Conservation (phyloP, 1,139 yeast genomes). For the Lodderomyces beijingensis region DNA sequence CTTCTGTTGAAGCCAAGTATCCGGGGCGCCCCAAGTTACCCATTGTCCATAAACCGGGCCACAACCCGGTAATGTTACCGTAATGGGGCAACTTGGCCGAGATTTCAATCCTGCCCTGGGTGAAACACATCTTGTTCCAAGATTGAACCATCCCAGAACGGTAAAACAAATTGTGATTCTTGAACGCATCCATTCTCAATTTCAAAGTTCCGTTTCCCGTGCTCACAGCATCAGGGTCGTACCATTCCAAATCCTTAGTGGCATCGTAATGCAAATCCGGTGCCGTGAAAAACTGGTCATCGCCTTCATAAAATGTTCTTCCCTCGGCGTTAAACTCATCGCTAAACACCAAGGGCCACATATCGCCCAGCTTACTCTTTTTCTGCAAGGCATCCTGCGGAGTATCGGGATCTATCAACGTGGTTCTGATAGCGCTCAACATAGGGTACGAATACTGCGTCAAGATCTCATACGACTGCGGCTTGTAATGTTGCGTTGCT, state of each 20-base stretch:
- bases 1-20: conserved; percentile 71
- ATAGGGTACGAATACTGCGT: conserved; percentile 57
- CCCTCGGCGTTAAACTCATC: conserved; percentile 85
- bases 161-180: conserved; percentile 67
- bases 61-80: conserved; percentile 69
- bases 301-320: conserved; percentile 76
- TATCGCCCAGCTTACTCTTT: conserved; percentile 48
- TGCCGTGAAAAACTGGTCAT: conserved; percentile 80
- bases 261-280: conserved; percentile 76
- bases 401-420: conserved; percentile 74
- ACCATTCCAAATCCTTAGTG: conserved; percentile 83
- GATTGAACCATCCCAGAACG: conserved; percentile 82
- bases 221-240: conserved; percentile 74
- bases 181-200: conserved; percentile 66
- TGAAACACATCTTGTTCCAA: conserved; percentile 81
- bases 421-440: conserved; percentile 57
- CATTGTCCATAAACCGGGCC: conserved; percentile 93
- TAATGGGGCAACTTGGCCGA: conserved; percentile 72
- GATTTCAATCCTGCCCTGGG: conserved; percentile 69
- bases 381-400: conserved; percentile 51
- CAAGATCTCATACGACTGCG: conserved; percentile 41
- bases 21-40: conserved; percentile 89
- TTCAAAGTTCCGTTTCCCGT: conserved; percentile 66
- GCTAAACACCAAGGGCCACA: conserved; percentile 69
- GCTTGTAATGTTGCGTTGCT: conserved; percentile 31